Evolutionary conservation across 768 basidiomycete species (phyloP), one percentile per base, ranked within the genome.

Genomic region (Dioszegia aurantiaca): DNA sequence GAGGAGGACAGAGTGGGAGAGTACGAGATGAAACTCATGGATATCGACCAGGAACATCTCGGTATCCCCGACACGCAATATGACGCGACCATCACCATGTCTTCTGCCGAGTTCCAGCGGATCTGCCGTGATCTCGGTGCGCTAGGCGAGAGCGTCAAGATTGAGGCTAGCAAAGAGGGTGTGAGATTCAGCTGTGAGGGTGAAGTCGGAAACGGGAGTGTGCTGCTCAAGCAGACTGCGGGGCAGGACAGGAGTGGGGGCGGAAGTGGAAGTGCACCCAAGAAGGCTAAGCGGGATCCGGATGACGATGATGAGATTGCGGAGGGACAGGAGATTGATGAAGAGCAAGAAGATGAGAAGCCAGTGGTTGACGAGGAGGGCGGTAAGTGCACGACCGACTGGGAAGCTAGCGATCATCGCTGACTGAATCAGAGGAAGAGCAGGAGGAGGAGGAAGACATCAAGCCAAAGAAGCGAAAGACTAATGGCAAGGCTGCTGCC

Each of bases 21-120:
- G 75, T 99, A 99, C 79, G 92, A 95, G 68, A 90, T 99, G 87
- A 98, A 98, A 77, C 85, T 98, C 53, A 97, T 99, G 94, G 94
- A 98, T 70, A 99, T 99, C 72, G 94, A 99, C 77, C 81, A 89
- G 23, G 95, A 99, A 78, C 86, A 85, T 43, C 87, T 98, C 51
- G 87, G 87, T 46, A 98, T 98, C 70, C 95, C 95, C 16, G 93
- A 97, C 63, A 99, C 95, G 2, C 88, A 93, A 48, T 99, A 98
- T 77, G 94, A 98, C 69, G 90, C 90, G 2, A 86, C 87, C 56
- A 86, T 98, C 46, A 86, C 86, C 19, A 86, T 99, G 84, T 83
- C 88, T 8, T 84, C 91, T 0, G 59, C 80, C 33, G 95, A 99
- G 76, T 98, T 99, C 72, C 78, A 85, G 26, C 86, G 93, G 52